Conservation (phyloP, 1,284 basidiomycete genomes). For the Irpex rosettiformis region DNA sequence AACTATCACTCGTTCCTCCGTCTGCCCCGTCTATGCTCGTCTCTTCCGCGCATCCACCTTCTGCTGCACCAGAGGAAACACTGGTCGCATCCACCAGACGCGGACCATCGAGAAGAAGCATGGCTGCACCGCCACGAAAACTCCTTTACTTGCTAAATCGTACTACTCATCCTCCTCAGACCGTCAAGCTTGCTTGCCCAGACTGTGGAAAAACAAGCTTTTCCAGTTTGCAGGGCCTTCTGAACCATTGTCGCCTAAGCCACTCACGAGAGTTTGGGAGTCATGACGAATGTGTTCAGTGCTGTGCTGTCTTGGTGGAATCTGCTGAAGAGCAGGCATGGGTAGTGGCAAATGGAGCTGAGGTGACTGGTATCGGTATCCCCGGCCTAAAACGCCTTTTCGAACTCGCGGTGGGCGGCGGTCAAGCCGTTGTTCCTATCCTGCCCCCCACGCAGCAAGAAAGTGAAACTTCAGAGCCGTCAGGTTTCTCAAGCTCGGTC, state of each 20-base stretch:
- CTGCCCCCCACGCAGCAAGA: slow-evolving; percentile 10
- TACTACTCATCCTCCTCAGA: slow-evolving; percentile 31
- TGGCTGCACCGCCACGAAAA: slow-evolving; percentile 34
- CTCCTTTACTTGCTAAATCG: slow-evolving; percentile 42
- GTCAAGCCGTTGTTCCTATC: slow-evolving; percentile 16
- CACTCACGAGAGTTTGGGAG: slow-evolving; percentile 68
- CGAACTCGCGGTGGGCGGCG: slow-evolving; percentile 60
- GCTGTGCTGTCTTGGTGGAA: slow-evolving; percentile 49
- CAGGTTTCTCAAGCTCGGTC: background rate
- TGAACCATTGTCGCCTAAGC: slow-evolving; percentile 70
- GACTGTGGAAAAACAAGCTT: slow-evolving; percentile 61
- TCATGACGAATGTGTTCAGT: slow-evolving; percentile 71
- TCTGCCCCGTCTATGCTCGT: slow-evolving; percentile 1
- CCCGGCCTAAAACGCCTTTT: slow-evolving; percentile 66
- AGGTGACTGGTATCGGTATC: slow-evolving; percentile 54
- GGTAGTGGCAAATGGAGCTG: slow-evolving; percentile 48
- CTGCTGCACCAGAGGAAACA: background rate
- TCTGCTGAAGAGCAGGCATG: slow-evolving; percentile 38
- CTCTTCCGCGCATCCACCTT: slow-evolving; percentile 10
- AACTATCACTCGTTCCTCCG: slow-evolving; percentile 17
- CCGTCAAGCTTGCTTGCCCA: slow-evolving; percentile 54
- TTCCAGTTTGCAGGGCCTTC: slow-evolving; percentile 69
- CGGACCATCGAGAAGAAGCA: slow-evolving; percentile 34
- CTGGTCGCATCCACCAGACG: slow-evolving; percentile 23
- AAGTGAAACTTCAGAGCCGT: background rate